Evolutionary conservation across 306 rosid genomes (phyloP), one percentile per base, ranked within the genome.

Genomic region (Purshia tridentata): DNA sequence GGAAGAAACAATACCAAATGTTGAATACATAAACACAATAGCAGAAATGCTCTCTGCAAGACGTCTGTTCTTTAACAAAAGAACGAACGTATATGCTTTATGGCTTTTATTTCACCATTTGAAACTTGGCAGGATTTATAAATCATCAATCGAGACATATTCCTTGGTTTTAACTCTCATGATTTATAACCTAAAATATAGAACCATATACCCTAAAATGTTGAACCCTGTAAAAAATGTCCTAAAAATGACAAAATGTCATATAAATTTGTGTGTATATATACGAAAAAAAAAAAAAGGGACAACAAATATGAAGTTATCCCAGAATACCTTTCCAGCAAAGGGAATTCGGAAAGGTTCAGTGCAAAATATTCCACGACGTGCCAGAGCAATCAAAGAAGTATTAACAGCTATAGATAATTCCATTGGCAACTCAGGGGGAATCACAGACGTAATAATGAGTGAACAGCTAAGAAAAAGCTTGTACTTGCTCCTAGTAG

Each of bases 361-460:
- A 0, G 99, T 95, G 69, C 99, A 95, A 86, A 90, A 95, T 66
- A 95, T 90, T 80, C 99, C 99, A 53, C 87, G 89, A 0, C 98
- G 91, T 37, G 99, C 96, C 59, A 95, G 80, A n/a, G 99, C 99
- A 87, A 95, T 95, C 72, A 95, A 78, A 42, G 99, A 95, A 62
- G 99, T 95, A 87, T 95, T 95, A 72, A 95, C 99, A 35, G 99
- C 99, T 82, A 95, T 95, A 22, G 99, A 95, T 77, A 95, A 86
- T 84, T 95, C 99, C 99, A 95, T 95, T 44, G 99, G 99, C 82
- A 95, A 86, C 85, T 95, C 99, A 50, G 99, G 99, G 72, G 99
- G 99, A 70, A 95, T 95, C 83, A 95, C 99, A 69, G 99, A 95
- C 72, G 99, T 95, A 76, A 95, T 90, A 69, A 95, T 95, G 76